These are phyloP conservation scores for Pyrenula massariospora DNA, from an alignment of 495 filamentous ascomycete genomes.

Conservation along the genomic window DNA sequence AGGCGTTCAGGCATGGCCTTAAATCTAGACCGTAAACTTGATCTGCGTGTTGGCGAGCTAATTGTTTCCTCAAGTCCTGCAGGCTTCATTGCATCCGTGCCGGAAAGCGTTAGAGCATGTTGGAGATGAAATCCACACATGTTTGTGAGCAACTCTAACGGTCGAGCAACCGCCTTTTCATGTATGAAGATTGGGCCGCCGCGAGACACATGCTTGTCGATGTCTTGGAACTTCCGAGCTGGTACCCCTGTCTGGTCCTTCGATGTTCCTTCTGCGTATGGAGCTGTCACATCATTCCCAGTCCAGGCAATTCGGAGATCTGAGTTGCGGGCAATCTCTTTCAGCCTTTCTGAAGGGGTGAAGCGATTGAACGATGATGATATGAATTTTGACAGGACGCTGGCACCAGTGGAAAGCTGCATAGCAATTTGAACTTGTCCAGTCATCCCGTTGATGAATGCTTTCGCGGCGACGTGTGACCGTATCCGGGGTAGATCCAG, in stretches of 20 bases:
- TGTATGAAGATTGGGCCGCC: not conserved
- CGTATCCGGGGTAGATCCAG: not conserved
- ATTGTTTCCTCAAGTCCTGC: not conserved
- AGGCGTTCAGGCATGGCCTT: not conserved
- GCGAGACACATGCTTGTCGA: not conserved
- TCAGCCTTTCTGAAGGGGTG: not conserved
- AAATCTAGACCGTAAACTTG: not conserved
- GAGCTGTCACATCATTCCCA: not conserved
- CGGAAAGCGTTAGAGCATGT: not conserved
- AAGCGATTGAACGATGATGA: not conserved
- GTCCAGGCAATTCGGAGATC: not conserved
- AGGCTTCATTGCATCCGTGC: not conserved
- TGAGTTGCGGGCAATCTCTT: not conserved
- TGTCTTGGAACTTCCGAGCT: not conserved
- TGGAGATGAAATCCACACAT: not conserved
- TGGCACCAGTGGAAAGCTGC: not conserved
- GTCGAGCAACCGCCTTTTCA: not conserved
- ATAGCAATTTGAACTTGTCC: not conserved
- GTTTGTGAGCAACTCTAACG: not conserved
- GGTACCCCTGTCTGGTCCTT: not conserved
- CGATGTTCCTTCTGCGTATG: not conserved
- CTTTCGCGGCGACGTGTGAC: not conserved
- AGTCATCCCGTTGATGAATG: not conserved
- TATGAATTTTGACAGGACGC: not conserved
- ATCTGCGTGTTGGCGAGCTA: not conserved